Evolutionary conservation across 805 yeast species (phyloP), one percentile per base, ranked within the genome.

Genomic region (Yamadazyma philogaea): DNA sequence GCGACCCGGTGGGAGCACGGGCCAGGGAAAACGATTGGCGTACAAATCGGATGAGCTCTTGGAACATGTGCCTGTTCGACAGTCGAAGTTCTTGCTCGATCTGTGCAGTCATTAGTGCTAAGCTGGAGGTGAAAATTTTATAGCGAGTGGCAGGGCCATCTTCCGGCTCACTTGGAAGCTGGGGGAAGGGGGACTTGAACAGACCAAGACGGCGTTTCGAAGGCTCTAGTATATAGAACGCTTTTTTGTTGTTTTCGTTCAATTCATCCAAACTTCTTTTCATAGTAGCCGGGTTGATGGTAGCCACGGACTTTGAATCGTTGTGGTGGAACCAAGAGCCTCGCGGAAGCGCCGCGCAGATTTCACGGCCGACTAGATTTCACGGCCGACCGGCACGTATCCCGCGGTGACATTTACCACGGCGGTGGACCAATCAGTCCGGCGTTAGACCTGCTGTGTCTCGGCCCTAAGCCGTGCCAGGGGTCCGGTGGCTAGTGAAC

Each of bases 221-320:
- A 18, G 49, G 49, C 20, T 38, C 40, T 7, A 47, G 15, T 14
- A 62, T 53, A 49, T 68, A 68, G 47, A 63, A 69, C 0, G 72
- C 59, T 48, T 64, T 61, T 39, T 62, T 70, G 18, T 51, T 41
- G 42, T 60, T 53, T 17, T 48, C 51, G 35, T 52, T 48, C 14
- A 47, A 22, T 16, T 37, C 46, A 20, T 38, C 36, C 26, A 38
- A n/a, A n/a, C 40, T 17, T 35, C 44, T 34, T 26, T 47, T 44
- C 50, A 47, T 37, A n/a, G 26, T 30, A 22, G 26, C 26, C 28
- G 4, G n/a, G n/a, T n/a, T n/a, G n/a, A n/a, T n/a, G n/a, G n/a
- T n/a, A n/a, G n/a, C n/a, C n/a, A n/a, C n/a, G n/a, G n/a, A n/a
- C n/a, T n/a, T n/a, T n/a, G n/a, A n/a, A n/a, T n/a, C n/a, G n/a